Evolutionary conservation across 768 basidiomycete species (phyloP).

Genomic region (Lactarius evosmus): DNA sequence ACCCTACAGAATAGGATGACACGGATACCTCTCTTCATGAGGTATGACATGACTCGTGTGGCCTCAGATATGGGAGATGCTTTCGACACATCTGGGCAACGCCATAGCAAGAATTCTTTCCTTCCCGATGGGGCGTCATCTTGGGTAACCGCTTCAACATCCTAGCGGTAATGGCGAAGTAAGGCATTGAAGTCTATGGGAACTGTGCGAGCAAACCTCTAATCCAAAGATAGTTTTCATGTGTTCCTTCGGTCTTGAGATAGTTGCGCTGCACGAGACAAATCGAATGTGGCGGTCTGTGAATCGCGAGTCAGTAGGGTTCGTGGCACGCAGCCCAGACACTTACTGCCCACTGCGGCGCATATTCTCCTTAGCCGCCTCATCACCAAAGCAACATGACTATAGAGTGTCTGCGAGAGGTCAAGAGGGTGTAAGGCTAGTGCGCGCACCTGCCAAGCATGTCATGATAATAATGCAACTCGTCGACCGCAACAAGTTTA

Average conservation of each 20-base stretch:
- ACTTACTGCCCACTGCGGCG: conserved; percentile 67
- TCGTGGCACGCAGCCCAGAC: not conserved
- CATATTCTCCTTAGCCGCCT: conserved; percentile 74
- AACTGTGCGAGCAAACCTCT: conserved; percentile 33
- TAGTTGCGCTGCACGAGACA: conserved; percentile 87
- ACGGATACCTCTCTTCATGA: conserved; percentile 79
- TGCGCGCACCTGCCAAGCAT: conserved; percentile 66
- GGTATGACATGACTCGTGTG: conserved; percentile 64
- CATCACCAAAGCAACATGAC: conserved; percentile 79
- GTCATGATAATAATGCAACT: conserved; percentile 83
- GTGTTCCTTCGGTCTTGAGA: conserved; percentile 68
- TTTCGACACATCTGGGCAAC: conserved; percentile 55
- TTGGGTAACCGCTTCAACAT: conserved; percentile 65
- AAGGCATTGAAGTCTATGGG: not conserved
- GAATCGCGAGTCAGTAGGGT: not conserved
- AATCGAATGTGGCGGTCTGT: conserved; percentile 58
- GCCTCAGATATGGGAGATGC: conserved; percentile 66
- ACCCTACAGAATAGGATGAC: conserved; percentile 91
- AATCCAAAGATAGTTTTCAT: conserved; percentile 78
- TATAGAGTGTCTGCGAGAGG: conserved; percentile 32
- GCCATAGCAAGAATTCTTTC: conserved; percentile 82
- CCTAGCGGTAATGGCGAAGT: conserved; percentile 31
- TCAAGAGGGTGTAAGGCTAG: not conserved
- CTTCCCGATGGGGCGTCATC: conserved; percentile 81
- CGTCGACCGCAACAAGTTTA: conserved; percentile 78